A percentile compares a stretch with the other conserved stretches of the same genome.
Evolutionary conservation across 805 yeast species (phyloP).

Genomic region (Cyberlindnera maritima): DNA sequence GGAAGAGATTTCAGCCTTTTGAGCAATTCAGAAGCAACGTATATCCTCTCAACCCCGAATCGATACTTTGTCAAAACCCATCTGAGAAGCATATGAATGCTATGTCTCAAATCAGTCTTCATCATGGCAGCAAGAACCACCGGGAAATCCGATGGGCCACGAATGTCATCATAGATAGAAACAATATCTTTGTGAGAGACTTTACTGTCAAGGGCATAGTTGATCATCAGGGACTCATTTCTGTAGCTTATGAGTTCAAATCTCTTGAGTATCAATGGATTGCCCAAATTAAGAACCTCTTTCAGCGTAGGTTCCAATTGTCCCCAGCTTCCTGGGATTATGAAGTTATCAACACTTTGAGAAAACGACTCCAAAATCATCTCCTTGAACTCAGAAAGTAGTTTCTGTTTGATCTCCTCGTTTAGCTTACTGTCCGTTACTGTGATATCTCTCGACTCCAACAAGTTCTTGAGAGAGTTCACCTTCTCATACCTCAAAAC

Average conservation of each 20-base stretch:
- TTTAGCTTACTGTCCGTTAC: conserved; percentile 35
- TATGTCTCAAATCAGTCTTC: conserved; percentile 33
- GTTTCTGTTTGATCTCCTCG: conserved; percentile 29
- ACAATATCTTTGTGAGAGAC: conserved; percentile 27
- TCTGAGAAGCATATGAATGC: conserved; percentile 34
- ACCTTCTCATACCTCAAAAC: conserved; percentile 45
- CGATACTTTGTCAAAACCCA: conserved; percentile 39
- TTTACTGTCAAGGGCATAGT: conserved; percentile 30
- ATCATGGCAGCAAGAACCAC: conserved; percentile 28
- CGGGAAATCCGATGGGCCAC: conserved; percentile 32
- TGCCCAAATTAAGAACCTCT: conserved; percentile 34
- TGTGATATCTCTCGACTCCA: conserved; percentile 32
- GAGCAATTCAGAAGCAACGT: conserved; percentile 15
- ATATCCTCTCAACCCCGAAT: conserved; percentile 15
- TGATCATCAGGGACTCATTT: conserved; percentile 68
- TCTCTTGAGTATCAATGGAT: conserved; percentile 40
- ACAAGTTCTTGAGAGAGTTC: conserved; percentile 31
- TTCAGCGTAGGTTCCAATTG: conserved; percentile 47
- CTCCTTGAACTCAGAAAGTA: conserved; percentile 26
- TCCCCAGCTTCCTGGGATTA: conserved; percentile 64
- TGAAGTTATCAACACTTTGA: conserved; percentile 50
- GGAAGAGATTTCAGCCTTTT: conserved; percentile 16
- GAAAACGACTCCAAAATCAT: conserved; percentile 32
- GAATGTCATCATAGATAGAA: conserved; percentile 35
- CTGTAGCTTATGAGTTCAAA: conserved; percentile 61